Base-by-base conservation (phyloP, 257 asterid species). In the Cordia subcordata region DNA sequence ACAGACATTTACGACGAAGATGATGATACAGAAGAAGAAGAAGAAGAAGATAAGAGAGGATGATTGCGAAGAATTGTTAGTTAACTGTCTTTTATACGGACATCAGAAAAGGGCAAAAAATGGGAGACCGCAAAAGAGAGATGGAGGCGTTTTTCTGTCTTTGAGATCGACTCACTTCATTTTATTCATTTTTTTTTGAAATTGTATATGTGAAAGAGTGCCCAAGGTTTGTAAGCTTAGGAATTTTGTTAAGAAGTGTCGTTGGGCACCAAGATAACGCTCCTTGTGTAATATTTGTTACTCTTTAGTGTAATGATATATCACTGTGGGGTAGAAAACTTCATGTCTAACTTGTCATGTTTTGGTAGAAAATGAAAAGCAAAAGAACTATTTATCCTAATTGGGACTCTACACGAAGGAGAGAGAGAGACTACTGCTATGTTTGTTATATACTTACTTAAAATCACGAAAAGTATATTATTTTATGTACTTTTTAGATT, bases 1-100 rank as follows among this genome's bases (percentile, higher is more conserved):
- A 57, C 55, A 10, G 85, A 82, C 16, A 38, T 73, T 49, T 81
- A 87, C 16, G 90, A 84, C 69, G 60, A 37, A 70, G 98, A 85
- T 62, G 90, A 79, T 22, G 84, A 70, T 6, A 37, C 63, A 15
- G 78, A 65, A 64, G 80, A 72, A 59, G 94, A 78, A 50, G 82
- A 80, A 64, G 80, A 72, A 59, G 80, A 72, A 59, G 94, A 78
- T 55, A 84, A 80, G 67, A 74, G 80, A 63, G 90, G 73, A 49
- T 86, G 65, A 78, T 42, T 53, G 58, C 64, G 57, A 40, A 45
- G 18, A 59, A 16, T 44, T 57, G 50, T 39, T 14, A 16, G 5
- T 64, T 14, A 21, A 51, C 42, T 44, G 19, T 47, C 51, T 15
- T 13, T 53, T 11, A 23, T 38, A 22, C 53, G 11, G 65, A 38